These are phyloP conservation scores for Rhizophagus sp. DNA, from an alignment of 192 early-diverging fungal genomes.

Conservation along the genomic window DNA sequence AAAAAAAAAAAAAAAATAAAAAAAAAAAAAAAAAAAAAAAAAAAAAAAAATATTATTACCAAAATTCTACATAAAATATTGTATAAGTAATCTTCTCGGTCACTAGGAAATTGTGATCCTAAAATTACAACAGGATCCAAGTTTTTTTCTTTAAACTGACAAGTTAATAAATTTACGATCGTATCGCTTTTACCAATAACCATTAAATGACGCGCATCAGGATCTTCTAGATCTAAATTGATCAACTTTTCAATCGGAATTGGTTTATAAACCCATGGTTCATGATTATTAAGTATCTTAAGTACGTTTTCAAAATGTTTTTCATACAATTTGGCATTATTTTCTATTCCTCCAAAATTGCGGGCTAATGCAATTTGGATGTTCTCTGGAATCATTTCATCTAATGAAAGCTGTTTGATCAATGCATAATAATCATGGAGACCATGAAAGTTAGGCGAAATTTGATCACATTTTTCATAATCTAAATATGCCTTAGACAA, in stretches of 20 bases:
- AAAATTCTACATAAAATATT: neutral
- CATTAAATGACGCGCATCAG: conserved; percentile 1
- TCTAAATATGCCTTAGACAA: neutral
- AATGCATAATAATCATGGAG: conserved; percentile 15
- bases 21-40: neutral
- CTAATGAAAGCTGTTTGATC: neutral
- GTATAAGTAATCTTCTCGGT: conserved; percentile 16
- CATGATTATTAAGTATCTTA: neutral
- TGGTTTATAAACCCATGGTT: neutral
- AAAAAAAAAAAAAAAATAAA: no score
- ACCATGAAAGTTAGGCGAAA: conserved; percentile 26
- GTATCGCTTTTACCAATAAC: conserved; percentile 19
- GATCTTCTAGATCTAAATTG: conserved; percentile 6
- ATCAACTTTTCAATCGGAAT: conserved; percentile 5
- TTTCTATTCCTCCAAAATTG: conserved; percentile 19
- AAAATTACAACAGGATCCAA: conserved; percentile 9
- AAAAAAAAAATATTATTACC: neutral
- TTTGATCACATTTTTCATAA: conserved; percentile 9
- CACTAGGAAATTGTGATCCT: conserved; percentile 26
- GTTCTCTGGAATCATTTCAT: neutral
- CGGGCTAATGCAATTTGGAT: conserved; percentile 11
- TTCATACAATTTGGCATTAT: neutral
- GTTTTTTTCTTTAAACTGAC: no score
- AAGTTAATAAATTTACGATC: neutral
- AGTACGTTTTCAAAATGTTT: conserved; percentile 6